A percentile compares a stretch with the other conserved stretches of the same genome.
Evolutionary conservation across 768 basidiomycete genomes (phyloP).

Genomic region (Cystobasidium ongulense): DNA sequence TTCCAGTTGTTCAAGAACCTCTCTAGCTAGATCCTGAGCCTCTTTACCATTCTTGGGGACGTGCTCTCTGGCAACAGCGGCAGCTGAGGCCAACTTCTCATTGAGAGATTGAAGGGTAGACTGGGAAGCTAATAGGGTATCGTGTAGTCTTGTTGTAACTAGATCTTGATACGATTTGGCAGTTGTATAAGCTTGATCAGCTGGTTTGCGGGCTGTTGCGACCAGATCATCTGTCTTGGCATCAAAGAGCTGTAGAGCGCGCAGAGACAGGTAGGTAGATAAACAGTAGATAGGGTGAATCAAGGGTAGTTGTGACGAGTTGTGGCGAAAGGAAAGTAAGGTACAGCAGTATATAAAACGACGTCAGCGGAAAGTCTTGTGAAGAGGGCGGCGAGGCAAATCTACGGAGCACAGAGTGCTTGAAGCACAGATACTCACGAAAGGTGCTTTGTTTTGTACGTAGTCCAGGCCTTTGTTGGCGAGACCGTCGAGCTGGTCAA

Average conservation of each 20-base stretch:
- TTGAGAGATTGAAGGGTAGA: not conserved
- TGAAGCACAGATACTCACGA: not conserved
- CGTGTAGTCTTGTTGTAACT: constrained; percentile 13
- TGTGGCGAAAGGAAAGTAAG: not conserved
- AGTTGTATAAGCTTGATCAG: constrained; percentile 21
- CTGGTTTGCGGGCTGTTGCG: constrained; percentile 22
- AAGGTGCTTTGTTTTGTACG: constrained; percentile 23
- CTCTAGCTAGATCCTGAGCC: constrained; percentile 18
- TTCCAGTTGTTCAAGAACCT: constrained; percentile 10
- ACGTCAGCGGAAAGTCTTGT: not conserved
- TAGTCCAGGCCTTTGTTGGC: constrained; percentile 28
- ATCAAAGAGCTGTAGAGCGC: constrained; percentile 2
- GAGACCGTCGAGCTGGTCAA: constrained; percentile 29
- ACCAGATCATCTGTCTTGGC: constrained; percentile 19
- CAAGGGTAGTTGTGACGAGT: not conserved
- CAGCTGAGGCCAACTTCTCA: constrained; percentile 4
- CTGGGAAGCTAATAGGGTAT: constrained; percentile 13
- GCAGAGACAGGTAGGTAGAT: not conserved
- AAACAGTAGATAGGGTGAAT: not conserved
- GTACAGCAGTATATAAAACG: not conserved
- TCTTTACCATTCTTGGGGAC: constrained; percentile 27
- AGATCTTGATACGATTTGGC: constrained; percentile 21
- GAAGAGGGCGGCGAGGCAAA: no score
- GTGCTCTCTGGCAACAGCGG: not conserved
- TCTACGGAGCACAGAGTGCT: no score